Conservation (phyloP, 2,329 filamentous ascomycete genomes). For the Diaporthe citrichinensis region DNA sequence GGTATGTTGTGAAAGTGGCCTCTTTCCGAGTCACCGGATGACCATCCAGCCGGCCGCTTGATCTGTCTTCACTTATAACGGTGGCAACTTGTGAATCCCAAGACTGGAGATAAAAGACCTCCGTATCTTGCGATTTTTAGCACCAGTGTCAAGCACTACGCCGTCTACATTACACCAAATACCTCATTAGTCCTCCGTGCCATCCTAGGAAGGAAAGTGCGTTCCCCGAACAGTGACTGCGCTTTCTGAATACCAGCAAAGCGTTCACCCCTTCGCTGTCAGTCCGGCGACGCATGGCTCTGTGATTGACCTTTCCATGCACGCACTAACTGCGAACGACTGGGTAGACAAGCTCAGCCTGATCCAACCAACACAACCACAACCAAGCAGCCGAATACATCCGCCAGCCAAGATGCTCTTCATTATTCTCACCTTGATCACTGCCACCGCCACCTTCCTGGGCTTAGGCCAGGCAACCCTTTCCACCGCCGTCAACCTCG, state of each 20-base stretch:
- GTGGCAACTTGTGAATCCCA: no score
- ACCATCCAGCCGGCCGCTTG: not conserved
- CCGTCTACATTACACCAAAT: not conserved
- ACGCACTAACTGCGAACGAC: not conserved
- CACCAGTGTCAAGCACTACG: no score
- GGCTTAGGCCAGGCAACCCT: not conserved
- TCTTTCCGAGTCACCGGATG: not conserved
- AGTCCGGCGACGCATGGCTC: not conserved
- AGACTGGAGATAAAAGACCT: not conserved
- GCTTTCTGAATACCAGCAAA: not conserved
- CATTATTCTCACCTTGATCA: not conserved
- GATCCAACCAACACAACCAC: not conserved
- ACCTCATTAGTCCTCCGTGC: not conserved
- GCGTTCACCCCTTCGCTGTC: not conserved
- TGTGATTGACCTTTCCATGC: not conserved
- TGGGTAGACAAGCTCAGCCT: not conserved
- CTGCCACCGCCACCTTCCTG: not conserved
- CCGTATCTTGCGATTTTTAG: no score
- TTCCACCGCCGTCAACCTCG: not conserved
- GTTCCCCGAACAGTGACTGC: not conserved
- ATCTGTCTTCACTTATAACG: no score
- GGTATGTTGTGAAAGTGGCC: no score
- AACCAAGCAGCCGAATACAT: not conserved
- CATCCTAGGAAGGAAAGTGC: not conserved
- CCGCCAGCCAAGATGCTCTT: slow-evolving; percentile 2